Percentiles rank a stretch among this genome's conserved stretches.
Evolutionary conservation across 306 rosid genomes (phyloP).

Genomic region (Leucaena leucocephala): DNA sequence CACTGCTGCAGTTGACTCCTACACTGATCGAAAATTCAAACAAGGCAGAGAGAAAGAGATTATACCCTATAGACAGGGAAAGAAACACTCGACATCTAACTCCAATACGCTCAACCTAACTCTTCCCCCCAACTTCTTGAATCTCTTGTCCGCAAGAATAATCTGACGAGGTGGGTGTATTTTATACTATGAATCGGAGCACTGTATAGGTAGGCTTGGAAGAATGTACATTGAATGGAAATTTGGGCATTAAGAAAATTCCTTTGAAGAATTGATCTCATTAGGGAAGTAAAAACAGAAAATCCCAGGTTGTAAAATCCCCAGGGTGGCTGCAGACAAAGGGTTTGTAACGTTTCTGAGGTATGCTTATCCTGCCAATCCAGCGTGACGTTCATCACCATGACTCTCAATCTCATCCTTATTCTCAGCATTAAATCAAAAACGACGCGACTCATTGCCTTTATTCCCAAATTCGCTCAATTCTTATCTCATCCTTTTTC

Average conservation of each 20-base stretch:
- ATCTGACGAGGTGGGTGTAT: neutral
- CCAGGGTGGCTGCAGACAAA: neutral
- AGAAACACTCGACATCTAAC: neutral
- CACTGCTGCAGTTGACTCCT: neutral
- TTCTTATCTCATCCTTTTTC: neutral
- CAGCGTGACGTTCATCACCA: neutral
- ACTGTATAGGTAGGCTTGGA: neutral
- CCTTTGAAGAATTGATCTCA: neutral
- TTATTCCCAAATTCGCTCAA: neutral
- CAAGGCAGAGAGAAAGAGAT: neutral
- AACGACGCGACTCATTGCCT: neutral
- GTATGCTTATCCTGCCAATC: neutral
- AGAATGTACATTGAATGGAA: neutral
- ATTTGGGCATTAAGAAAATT: neutral
- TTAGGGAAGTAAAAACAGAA: neutral
- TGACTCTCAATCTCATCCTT: neutral
- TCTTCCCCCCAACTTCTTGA: neutral
- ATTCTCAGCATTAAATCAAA: neutral
- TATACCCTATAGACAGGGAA: neutral
- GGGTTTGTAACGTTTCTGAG: neutral
- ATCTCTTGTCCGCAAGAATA: neutral
- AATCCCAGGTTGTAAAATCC: neutral
- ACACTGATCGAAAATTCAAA: neutral
- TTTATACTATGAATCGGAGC: constrained; percentile 3
- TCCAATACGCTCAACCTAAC: neutral